Base-by-base conservation (phyloP, 192 early-diverging fungal genomes). In the Coemansia sp. region DNA sequence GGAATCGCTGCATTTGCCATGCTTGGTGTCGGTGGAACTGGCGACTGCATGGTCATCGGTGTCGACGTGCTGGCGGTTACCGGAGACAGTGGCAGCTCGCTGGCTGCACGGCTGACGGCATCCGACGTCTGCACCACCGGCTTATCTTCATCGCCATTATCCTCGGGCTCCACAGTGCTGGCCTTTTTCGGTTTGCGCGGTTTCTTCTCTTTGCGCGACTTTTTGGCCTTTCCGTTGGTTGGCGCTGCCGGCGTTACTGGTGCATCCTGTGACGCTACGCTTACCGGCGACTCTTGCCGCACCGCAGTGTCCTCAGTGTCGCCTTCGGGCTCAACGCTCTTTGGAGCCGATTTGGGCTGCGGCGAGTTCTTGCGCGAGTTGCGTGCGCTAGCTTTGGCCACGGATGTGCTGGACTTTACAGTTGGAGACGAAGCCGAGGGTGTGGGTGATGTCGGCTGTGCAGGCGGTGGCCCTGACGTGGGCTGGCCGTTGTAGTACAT, bases 301-400 rank as follows among this genome's bases (percentile, higher is more conserved):
- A 23, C 25, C 21, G 26, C 4, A 40, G 60, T 20, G 7, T 38
- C 31, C 36, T 62, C 51, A 18, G 3, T 23, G 11, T 23, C 37
- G 48, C 21, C 34, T 21, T 51, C 76, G 4, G 48, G 53, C 24
- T 46, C 58, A 8, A 56, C 54, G 2, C 36, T 18, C 26, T 47
- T 25, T 23, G 63, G 69, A n/a, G 65, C 56, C 58, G 36, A 36
- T 58, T 70, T 79, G 11, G 67, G 64, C 71, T 78, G 75, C 1
- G 76, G 76, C n/a, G 76, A 79, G 60, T 73, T 79, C 38, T 73
- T 79, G 63, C 76, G 76, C 25, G 76, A 69, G 34, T 64, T 64
- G 54, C 67, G 67, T n/a, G 67, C 31, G 3, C 67, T 60, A 34
- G 62, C 65, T 57, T 70, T 79, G 7, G 76, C 67, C 3, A 66